Percentiles rank a stretch among this genome's conserved stretches.
Conservation (phyloP, 805 yeast species). For the Candida endomychidarum region DNA sequence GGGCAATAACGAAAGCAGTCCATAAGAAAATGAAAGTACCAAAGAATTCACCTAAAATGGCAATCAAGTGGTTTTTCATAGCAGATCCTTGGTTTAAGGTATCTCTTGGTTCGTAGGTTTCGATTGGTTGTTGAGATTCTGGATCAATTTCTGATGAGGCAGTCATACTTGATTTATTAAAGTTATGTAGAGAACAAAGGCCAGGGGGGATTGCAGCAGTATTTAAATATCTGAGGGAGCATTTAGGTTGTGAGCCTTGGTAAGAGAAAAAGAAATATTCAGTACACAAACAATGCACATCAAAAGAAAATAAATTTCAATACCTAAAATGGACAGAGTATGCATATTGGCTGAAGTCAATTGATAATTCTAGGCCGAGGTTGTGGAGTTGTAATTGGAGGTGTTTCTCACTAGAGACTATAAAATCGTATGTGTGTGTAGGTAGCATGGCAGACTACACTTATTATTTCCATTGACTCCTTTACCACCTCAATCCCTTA, state of each 20-base stretch:
- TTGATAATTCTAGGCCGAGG: too few species aligned
- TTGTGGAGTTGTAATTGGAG: too few species aligned
- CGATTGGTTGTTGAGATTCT: conserved; percentile 28
- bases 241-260: not conserved
- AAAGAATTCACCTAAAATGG: conserved; percentile 75
- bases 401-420: too few species aligned
- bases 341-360: too few species aligned
- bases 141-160: conserved; percentile 23
- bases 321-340: not conserved
- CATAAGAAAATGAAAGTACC: conserved; percentile 85
- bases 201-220: not conserved
- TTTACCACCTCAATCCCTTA: too few species aligned
- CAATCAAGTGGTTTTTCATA: conserved; percentile 56
- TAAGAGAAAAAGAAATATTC: not conserved
- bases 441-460: too few species aligned
- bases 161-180: conserved; percentile 15
- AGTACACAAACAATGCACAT: not conserved
- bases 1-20: conserved; percentile 81
- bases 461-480: too few species aligned
- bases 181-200: not conserved
- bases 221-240: conserved; percentile 1
- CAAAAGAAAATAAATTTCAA: conserved; percentile 7
- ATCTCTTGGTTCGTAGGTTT: conserved; percentile 27
- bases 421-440: too few species aligned
- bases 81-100: conserved; percentile 19